Base-by-base conservation (phyloP, 139 green algal species). In the Coccomyxa sp. region DNA sequence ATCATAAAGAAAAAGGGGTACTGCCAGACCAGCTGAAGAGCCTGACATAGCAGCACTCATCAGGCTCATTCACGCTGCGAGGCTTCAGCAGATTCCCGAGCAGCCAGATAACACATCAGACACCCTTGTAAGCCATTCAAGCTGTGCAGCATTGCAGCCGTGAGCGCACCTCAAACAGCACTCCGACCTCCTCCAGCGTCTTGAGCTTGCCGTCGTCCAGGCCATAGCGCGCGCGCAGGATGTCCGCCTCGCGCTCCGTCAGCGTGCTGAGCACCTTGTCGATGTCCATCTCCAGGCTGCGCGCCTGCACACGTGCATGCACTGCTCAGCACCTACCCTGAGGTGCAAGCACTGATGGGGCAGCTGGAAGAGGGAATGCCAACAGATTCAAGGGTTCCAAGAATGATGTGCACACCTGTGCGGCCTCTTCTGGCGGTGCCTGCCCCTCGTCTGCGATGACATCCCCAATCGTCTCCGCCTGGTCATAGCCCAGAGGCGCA, bases 221-320 rank as follows among this genome's bases (percentile, higher is more conserved):
- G 34, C 93, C 93, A 71, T 96, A 97, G 41, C 93, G 89, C 79
- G 96, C 69, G 41, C 88, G 83, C 76, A 97, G 76, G 14, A 97
- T 84, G 78, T 93, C 88, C 14, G 82, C 71, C 82, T 97, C 93
- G 24, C 91, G 86, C 27, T 80, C 54, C 58, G 74, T 79, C 36
- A 95, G 87, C n/a, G 87, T 92, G 71, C 79, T 71, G 40, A 94
- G 84, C 38, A 90, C 74, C 39, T 87, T 82, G 37, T 90, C 78
- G 68, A 95, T 37, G 55, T 89, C 85, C 71, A 83, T 71, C 10
- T 74, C 68, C 72, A 91, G 34, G 55, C 44, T 75, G 64, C 12
- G 27, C 64, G 24, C 24, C 29, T 18, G n/a, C n/a, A n/a, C n/a
- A n/a, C n/a, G n/a, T 55, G 40, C 71, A 16, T 24, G 40, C 10